Evolutionary conservation across 2,329 filamentous ascomycete species (phyloP).

Genomic region (Dissoconium aciculare): DNA sequence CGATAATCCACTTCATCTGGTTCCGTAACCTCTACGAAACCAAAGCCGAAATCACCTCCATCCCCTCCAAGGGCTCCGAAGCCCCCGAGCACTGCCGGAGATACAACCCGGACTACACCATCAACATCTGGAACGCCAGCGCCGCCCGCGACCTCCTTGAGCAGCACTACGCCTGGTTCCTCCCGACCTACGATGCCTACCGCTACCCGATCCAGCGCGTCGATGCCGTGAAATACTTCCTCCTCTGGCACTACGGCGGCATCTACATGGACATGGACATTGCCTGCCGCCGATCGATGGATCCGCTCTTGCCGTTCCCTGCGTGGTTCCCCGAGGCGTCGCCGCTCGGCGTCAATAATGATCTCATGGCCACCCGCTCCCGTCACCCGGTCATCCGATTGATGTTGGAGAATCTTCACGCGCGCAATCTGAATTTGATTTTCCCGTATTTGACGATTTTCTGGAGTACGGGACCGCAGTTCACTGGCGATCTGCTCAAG

Average conservation of each 20-base stretch:
- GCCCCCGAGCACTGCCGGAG: conserved; percentile 8
- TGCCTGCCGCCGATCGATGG: conserved; percentile 50
- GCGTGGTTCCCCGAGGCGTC: conserved; percentile 53
- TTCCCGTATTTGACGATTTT: conserved; percentile 21
- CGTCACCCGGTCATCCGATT: conserved; percentile 14
- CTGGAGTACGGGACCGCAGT: conserved; percentile 21
- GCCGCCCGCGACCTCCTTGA: conserved; percentile 8
- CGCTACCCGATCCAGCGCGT: conserved; percentile 61
- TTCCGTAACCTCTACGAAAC: conserved; percentile 12
- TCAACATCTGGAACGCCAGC: conserved; percentile 10
- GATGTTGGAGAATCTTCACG: conserved; percentile 11
- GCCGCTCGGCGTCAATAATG: conserved; percentile 62
- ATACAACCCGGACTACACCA: conserved; percentile 9
- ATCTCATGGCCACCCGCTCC: conserved; percentile 44
- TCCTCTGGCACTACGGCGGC: conserved; percentile 58
- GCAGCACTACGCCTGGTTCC: conserved; percentile 12
- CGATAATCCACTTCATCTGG: conserved; percentile 14
- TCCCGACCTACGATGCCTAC: conserved; percentile 55
- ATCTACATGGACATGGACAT: conserved; percentile 65
- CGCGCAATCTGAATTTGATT: conserved; percentile 12
- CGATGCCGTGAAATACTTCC: conserved; percentile 60
- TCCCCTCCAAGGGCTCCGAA: conserved; percentile 9
- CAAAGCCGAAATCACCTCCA: conserved; percentile 6
- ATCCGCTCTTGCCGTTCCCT: conserved; percentile 47
- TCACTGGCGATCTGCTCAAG: conserved; percentile 16